Evolutionary conservation across 148 eudicot species (phyloP).

Genomic region (Chenopodium album): DNA sequence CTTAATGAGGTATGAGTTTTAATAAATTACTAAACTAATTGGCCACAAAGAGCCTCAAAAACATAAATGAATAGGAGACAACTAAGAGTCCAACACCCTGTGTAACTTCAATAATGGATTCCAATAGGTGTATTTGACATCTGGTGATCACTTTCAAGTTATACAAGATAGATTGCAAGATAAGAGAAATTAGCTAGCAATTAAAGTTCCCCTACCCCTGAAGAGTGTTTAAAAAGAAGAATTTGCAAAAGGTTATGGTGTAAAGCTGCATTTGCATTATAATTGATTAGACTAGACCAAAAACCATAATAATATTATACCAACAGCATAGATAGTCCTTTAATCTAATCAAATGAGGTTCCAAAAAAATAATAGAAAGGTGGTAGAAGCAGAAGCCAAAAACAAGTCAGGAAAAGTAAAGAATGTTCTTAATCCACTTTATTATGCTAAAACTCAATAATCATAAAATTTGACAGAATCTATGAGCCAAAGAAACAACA

Average conservation of each 20-base stretch:
- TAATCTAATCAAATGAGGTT: not conserved
- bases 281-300: not conserved
- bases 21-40: not conserved
- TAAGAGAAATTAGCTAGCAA: not conserved
- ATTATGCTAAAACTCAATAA: not conserved
- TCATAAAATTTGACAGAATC: not conserved
- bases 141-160: not conserved
- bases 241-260: not conserved
- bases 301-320: not conserved
- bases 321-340: not conserved
- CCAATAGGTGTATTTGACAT: not conserved
- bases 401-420: not conserved
- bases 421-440: not conserved
- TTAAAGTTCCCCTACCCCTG: not conserved
- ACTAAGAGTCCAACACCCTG: not conserved
- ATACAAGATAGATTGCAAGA: not conserved
- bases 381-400: not conserved
- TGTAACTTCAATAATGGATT: not conserved
- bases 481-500: not conserved
- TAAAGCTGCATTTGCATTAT: not conserved
- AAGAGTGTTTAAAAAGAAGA: not conserved
- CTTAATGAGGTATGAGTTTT: not conserved
- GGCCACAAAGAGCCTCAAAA: not conserved
- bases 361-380: not conserved
- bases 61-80: not conserved